Conservation (phyloP, 768 basidiomycete species). For the Mycena polygramma region DNA sequence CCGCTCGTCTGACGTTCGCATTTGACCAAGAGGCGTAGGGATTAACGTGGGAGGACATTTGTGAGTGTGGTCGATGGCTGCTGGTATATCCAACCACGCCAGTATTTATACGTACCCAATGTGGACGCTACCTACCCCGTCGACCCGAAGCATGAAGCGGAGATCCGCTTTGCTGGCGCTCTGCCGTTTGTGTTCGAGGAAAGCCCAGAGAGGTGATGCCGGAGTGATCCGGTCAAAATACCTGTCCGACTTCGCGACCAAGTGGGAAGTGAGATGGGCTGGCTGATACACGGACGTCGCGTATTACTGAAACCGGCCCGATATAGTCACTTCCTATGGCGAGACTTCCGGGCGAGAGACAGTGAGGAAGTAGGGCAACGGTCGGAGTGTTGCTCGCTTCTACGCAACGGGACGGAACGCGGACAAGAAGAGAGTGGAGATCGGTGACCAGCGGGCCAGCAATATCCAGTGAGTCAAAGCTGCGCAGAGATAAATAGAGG, state of each 20-base stretch:
- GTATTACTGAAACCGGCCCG: not conserved
- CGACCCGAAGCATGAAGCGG: not conserved
- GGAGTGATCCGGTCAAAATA: not conserved
- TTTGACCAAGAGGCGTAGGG: slow-evolving; percentile 27
- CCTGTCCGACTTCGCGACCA: not conserved
- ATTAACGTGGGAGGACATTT: slow-evolving; percentile 21
- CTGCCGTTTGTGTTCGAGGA: not conserved
- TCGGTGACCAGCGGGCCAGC: too few relatives aligned
- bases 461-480: too few relatives aligned
- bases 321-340: not conserved
- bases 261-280: not conserved
- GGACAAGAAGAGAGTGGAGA: too few relatives aligned
- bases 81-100: not conserved
- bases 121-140: not conserved
- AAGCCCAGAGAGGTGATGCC: not conserved
- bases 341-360: not conserved
- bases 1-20: not conserved
- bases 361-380: not conserved
- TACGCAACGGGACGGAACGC: too few relatives aligned
- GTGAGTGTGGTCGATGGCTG: not conserved
- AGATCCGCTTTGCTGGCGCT: not conserved
- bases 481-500: too few relatives aligned
- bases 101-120: slow-evolving; percentile 4
- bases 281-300: not conserved
- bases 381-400: not conserved